A percentile compares a stretch with the other conserved stretches of the same genome.
phyloP scores from a whole-genome alignment of 345 rosid species.

The Physaria fendleri region DNA sequence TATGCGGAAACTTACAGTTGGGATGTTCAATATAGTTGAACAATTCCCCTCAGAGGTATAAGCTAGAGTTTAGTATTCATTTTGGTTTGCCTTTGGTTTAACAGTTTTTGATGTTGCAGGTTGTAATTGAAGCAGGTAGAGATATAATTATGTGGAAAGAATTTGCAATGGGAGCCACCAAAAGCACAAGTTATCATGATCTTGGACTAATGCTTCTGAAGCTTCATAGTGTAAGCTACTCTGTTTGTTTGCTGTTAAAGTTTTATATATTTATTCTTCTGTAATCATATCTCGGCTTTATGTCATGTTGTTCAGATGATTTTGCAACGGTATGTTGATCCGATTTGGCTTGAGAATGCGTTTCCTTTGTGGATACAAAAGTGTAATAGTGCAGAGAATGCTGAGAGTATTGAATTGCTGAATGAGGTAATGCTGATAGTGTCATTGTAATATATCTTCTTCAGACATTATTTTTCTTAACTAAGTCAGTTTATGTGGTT shows the following conservation, averaged over 20 bases:
- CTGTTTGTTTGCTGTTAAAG: conserved; percentile 2
- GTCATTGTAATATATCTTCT: not conserved
- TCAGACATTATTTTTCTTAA: not conserved
- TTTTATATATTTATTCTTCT: not conserved
- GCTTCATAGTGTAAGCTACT: conserved; percentile 61
- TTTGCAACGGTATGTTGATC: conserved; percentile 50
- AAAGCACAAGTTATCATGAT: conserved; percentile 65
- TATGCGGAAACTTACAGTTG: conserved; percentile 79
- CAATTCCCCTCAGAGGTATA: conserved; percentile 77
- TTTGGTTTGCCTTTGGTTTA: conserved; percentile 6
- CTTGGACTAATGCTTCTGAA: conserved; percentile 90
- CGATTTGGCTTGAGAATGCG: conserved; percentile 56
- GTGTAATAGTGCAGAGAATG: conserved; percentile 63
- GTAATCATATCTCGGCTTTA: not conserved
- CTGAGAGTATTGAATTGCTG: conserved; percentile 78
- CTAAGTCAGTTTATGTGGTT: not conserved
- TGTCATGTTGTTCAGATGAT: conserved; percentile 60
- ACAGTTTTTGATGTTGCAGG: conserved; percentile 40
- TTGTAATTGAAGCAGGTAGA: conserved; percentile 64
- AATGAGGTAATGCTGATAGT: conserved; percentile 55
- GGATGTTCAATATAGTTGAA: conserved; percentile 81
- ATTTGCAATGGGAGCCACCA: conserved; percentile 84
- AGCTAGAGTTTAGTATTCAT: not conserved
- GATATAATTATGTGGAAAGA: conserved; percentile 84
- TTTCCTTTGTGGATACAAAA: conserved; percentile 58